A percentile compares a stretch with the other conserved stretches of the same genome.
Conservation (phyloP, 495 filamentous ascomycete species). For the Neurospora sp. region DNA sequence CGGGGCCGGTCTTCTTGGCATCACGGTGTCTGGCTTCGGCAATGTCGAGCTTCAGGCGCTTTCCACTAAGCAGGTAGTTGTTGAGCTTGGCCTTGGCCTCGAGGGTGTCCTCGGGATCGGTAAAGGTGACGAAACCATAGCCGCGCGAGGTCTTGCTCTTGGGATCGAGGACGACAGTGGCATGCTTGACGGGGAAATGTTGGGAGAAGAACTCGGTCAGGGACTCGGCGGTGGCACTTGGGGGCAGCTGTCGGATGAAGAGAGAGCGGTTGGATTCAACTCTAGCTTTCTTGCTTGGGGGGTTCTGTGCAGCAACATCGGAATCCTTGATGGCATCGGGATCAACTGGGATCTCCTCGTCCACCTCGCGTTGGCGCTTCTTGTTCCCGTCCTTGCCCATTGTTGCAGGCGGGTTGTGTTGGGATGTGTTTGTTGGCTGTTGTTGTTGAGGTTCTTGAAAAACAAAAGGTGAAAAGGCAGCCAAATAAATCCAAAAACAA, state of each 20-base stretch:
- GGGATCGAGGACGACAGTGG: slow-evolving; percentile 72
- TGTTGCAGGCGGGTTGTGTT: slow-evolving; percentile 4
- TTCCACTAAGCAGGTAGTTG: slow-evolving; percentile 60
- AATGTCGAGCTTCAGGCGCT: slow-evolving; percentile 75
- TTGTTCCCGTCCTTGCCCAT: slow-evolving; percentile 27
- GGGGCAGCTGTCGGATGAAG: slow-evolving; percentile 81
- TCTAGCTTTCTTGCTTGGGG: slow-evolving; percentile 33
- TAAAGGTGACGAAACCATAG: slow-evolving; percentile 94
- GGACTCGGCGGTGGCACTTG: slow-evolving; percentile 66
- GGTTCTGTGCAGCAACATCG: slow-evolving; percentile 4
- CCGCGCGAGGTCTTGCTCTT: slow-evolving; percentile 76
- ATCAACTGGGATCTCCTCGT: slow-evolving; percentile 3
- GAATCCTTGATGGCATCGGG: slow-evolving; percentile 7
- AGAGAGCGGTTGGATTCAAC: slow-evolving; percentile 54
- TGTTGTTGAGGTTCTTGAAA: neutral
- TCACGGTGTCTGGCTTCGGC: slow-evolving; percentile 78
- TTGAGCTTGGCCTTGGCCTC: slow-evolving; percentile 70
- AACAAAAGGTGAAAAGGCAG: slow-evolving; percentile 4
- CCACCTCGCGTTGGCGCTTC: slow-evolving; percentile 24
- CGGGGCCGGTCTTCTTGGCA: slow-evolving; percentile 31
- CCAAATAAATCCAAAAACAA: neutral
- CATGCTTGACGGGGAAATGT: slow-evolving; percentile 88
- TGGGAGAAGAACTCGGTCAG: slow-evolving; percentile 86
- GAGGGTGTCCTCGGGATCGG: slow-evolving; percentile 82
- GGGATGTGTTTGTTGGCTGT: neutral